phyloP scores from a whole-genome alignment of 768 basidiomycete species.

The Pleurotus djamor region DNA sequence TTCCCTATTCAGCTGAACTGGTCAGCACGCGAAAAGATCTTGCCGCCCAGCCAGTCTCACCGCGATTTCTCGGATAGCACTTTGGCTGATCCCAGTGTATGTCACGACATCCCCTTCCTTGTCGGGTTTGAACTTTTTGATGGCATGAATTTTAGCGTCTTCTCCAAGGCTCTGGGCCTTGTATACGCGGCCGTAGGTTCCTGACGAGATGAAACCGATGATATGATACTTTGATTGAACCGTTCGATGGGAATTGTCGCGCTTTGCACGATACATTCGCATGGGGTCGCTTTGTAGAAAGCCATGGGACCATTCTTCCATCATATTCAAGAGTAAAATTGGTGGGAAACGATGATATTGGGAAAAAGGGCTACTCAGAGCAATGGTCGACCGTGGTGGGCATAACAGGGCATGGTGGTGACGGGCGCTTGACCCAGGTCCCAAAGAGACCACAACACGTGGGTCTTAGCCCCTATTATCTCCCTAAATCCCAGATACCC shows the following conservation, averaged over 20 bases:
- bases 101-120: conserved; percentile 96
- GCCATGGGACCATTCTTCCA: conserved; percentile 34
- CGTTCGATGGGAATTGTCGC: conserved; percentile 63
- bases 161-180: conserved; percentile 83
- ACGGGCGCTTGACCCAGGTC: too few species aligned
- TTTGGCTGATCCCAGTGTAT: conserved; percentile 98
- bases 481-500: too few species aligned
- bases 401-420: too few species aligned
- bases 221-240: conserved; percentile 87
- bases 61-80: conserved; percentile 95
- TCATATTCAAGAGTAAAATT: conserved; percentile 8
- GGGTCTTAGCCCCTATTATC: too few species aligned
- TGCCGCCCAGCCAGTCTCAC: conserved; percentile 41
- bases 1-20: conserved; percentile 76
- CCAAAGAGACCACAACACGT: too few species aligned
- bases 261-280: conserved; percentile 79
- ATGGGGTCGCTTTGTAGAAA: conserved; percentile 75
- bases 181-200: conserved; percentile 98
- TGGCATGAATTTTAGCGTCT: conserved; percentile 78
- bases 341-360: neutral
- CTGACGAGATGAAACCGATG: conserved; percentile 96
- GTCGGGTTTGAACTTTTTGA: conserved; percentile 99
- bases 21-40: conserved; percentile 12
- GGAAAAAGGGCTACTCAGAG: too few species aligned
- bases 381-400: too few species aligned